A percentile compares a stretch with the other conserved stretches of the same genome.
Conservation (phyloP, 2,329 filamentous ascomycete genomes). For the Cercospora sp. region DNA sequence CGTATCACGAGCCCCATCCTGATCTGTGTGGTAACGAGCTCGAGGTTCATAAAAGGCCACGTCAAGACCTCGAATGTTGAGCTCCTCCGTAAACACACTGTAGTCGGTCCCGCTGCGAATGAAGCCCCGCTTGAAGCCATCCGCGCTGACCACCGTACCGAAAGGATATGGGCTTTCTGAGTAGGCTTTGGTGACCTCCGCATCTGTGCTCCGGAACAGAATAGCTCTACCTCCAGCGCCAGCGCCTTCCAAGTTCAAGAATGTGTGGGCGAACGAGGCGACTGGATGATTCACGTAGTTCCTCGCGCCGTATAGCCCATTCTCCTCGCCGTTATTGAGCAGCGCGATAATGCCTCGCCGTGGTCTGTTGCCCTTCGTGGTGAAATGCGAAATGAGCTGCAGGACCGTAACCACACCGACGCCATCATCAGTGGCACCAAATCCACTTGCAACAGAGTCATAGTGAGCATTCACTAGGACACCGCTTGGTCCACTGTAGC, state of each 20-base stretch:
- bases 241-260: slow-evolving; percentile 92
- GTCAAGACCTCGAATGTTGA: slow-evolving; percentile 81
- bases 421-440: slow-evolving; percentile 91
- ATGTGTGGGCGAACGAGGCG: slow-evolving; percentile 77
- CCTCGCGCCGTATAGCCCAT: slow-evolving; percentile 82
- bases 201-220: slow-evolving; percentile 84
- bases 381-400: slow-evolving; percentile 85
- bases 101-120: slow-evolving; percentile 90
- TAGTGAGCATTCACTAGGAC: slow-evolving; percentile 95
- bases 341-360: slow-evolving; percentile 79
- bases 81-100: slow-evolving; percentile 72
- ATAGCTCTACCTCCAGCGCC: slow-evolving; percentile 87
- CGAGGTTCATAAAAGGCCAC: slow-evolving; percentile 88
- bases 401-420: slow-evolving; percentile 84
- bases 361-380: slow-evolving; percentile 66
- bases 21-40: slow-evolving; percentile 83
- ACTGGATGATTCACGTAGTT: slow-evolving; percentile 83
- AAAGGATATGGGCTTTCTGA: slow-evolving; percentile 72
- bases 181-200: slow-evolving; percentile 81
- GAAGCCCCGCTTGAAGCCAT: slow-evolving; percentile 77
- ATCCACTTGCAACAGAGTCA: slow-evolving; percentile 89
- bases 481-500: slow-evolving; percentile 59
- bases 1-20: slow-evolving; percentile 82
- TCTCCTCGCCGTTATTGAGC: slow-evolving; percentile 95
- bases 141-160: slow-evolving; percentile 75